A percentile compares a stretch with the other conserved stretches of the same genome.
phyloP scores from a whole-genome alignment of 345 rosid genomes.

The Brassica rapa region DNA sequence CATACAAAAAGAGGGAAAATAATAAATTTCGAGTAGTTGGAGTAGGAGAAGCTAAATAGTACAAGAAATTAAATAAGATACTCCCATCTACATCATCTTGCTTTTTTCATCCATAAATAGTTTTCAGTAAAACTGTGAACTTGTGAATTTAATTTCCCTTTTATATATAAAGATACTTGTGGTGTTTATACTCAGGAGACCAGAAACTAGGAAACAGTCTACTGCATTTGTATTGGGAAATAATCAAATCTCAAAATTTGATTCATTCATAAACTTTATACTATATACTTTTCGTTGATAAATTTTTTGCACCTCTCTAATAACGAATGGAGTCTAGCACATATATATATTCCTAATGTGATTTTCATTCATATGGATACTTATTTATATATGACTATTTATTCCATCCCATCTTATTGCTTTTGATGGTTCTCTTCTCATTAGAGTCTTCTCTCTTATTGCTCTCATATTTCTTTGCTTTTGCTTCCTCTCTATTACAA shows the following conservation, averaged over 20 bases:
- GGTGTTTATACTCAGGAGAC: slow-evolving; percentile 37
- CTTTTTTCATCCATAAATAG: neutral
- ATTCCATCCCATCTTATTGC: slow-evolving; percentile 3
- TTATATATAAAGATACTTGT: slow-evolving; percentile 5
- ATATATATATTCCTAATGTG: neutral
- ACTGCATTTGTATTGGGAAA: slow-evolving; percentile 14
- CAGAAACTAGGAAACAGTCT: slow-evolving; percentile 16
- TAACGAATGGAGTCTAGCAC: neutral
- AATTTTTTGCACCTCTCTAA: neutral
- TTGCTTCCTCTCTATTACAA: neutral
- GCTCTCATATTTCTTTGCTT: neutral
- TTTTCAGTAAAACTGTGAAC: slow-evolving; percentile 20
- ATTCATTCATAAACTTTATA: neutral
- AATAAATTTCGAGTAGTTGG: slow-evolving; percentile 19
- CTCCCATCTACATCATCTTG: slow-evolving; percentile 30
- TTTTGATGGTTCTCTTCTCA: slow-evolving; percentile 6
- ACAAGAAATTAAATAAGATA: slow-evolving; percentile 22
- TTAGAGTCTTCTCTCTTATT: slow-evolving; percentile 4
- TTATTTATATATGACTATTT: slow-evolving; percentile 10
- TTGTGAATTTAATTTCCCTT: slow-evolving; percentile 19
- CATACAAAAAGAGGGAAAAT: slow-evolving; percentile 12
- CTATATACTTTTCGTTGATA: slow-evolving; percentile 3
- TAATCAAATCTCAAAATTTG: neutral
- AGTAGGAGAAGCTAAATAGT: slow-evolving; percentile 22
- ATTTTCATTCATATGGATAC: neutral